phyloP scores from a whole-genome alignment of 2,329 filamentous ascomycete genomes.

The Pseudofabraea citricarpa region DNA sequence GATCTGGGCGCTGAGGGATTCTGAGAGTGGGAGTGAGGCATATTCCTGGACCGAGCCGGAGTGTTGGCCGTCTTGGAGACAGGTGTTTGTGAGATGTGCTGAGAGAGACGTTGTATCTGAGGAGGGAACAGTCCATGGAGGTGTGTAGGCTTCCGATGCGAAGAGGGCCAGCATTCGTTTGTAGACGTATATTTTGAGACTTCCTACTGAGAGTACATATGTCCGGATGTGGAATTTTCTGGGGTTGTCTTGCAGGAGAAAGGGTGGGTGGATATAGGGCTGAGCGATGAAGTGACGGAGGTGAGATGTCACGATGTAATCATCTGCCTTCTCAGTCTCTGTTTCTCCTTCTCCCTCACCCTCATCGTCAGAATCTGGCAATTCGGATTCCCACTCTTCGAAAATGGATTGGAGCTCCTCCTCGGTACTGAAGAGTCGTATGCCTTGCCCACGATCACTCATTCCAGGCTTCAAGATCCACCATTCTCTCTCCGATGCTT shows the following conservation, averaged over 20 bases:
- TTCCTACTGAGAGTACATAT: conserved; percentile 79
- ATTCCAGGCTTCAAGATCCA: conserved; percentile 98
- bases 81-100: conserved; percentile 90
- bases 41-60: conserved; percentile 69
- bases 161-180: conserved; percentile 90
- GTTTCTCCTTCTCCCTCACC: conserved; percentile 35
- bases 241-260: conserved; percentile 60
- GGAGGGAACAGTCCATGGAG: conserved; percentile 47
- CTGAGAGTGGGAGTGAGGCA: conserved; percentile 52
- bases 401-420: conserved; percentile 83
- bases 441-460: conserved; percentile 94
- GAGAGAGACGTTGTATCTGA: conserved; percentile 48
- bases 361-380: conserved; percentile 62
- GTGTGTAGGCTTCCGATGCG: conserved; percentile 66
- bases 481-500: conserved; percentile 60
- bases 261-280: conserved; percentile 85
- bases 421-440: conserved; percentile 81
- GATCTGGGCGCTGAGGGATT: conserved; percentile 45
- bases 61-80: conserved; percentile 63
- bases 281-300: conserved; percentile 95
- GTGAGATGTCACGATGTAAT: conserved; percentile 76
- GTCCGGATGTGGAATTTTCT: conserved; percentile 94
- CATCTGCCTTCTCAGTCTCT: conserved; percentile 30
- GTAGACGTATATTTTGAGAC: conserved; percentile 81
- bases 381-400: conserved; percentile 78